Evolutionary conservation across 306 rosid genomes (phyloP).

Genomic region (Cucumis sativus): DNA sequence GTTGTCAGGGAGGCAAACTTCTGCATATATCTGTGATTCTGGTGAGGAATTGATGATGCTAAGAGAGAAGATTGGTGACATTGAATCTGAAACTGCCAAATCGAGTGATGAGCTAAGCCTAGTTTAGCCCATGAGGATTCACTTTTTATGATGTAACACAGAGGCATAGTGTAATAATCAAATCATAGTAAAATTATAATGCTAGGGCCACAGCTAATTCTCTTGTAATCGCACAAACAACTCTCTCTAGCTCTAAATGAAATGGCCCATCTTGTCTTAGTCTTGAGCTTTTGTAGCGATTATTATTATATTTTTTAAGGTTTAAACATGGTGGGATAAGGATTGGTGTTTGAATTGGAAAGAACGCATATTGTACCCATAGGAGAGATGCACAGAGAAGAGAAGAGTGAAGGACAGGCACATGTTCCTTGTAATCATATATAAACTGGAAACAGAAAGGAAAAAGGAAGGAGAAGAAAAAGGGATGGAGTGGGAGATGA

Average conservation of each 20-base stretch:
- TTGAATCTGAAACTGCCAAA: constrained; percentile 30
- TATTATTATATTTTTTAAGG: no score
- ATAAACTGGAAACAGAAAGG: no score
- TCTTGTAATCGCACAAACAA: background rate
- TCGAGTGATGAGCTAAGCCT: constrained; percentile 64
- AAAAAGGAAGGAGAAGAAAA: no score
- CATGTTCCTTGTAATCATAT: no score
- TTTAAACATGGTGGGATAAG: no score
- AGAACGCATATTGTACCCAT: no score
- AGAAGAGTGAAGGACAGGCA: no score
- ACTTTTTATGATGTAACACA: background rate
- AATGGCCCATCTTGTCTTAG: background rate
- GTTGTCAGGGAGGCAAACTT: constrained; percentile 83
- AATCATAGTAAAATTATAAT: background rate
- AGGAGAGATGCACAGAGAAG: no score
- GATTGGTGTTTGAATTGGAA: no score
- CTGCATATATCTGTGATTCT: constrained; percentile 68
- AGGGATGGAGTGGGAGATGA: no score
- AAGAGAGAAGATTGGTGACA: constrained; percentile 44
- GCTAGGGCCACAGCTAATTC: background rate
- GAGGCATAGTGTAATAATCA: constrained; percentile 1
- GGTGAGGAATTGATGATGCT: constrained; percentile 70
- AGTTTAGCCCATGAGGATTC: constrained; percentile 22
- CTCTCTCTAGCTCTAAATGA: background rate
- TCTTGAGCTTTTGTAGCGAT: no score